Conservation (phyloP, 805 yeast species). For the Monosporozyma aquatica region DNA sequence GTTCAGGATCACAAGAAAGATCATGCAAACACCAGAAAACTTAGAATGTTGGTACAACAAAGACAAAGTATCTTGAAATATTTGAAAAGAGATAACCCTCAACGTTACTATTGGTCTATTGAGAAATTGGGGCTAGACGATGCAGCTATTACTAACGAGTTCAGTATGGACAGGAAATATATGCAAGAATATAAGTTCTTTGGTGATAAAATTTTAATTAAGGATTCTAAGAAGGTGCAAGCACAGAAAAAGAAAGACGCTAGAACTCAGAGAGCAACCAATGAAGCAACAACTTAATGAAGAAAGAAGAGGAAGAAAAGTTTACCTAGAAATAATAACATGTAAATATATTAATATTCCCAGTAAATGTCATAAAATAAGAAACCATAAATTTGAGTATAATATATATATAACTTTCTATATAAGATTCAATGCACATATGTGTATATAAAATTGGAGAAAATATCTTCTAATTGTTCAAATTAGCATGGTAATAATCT, state of each 20-base stretch:
- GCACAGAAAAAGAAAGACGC: constrained; percentile 40
- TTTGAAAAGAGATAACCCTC: constrained; percentile 70
- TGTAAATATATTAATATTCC: constrained; percentile 1
- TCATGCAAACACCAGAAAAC: constrained; percentile 52
- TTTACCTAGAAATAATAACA: background rate
- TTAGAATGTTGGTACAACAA: constrained; percentile 79
- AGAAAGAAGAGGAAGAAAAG: background rate
- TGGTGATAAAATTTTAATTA: constrained; percentile 59
- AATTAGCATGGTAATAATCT: constrained; percentile 10
- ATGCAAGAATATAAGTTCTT: constrained; percentile 70
- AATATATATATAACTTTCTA: too few species aligned
- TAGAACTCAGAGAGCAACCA: constrained; percentile 36
- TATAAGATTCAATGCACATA: background rate
- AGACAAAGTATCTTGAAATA: constrained; percentile 79
- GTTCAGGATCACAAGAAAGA: constrained; percentile 65
- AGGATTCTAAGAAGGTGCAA: constrained; percentile 41
- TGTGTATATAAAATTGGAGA: background rate
- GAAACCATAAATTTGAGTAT: too few species aligned
- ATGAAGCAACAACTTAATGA: background rate
- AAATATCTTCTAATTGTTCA: background rate
- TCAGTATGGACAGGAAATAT: constrained; percentile 68
- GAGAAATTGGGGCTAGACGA: constrained; percentile 84
- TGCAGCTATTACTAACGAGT: constrained; percentile 66
- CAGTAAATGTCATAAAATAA: background rate
- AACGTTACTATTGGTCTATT: constrained; percentile 76